These are phyloP conservation scores for Grosmannia clavigera DNA, from an alignment of 2,329 filamentous ascomycete genomes.

Conservation along the genomic window DNA sequence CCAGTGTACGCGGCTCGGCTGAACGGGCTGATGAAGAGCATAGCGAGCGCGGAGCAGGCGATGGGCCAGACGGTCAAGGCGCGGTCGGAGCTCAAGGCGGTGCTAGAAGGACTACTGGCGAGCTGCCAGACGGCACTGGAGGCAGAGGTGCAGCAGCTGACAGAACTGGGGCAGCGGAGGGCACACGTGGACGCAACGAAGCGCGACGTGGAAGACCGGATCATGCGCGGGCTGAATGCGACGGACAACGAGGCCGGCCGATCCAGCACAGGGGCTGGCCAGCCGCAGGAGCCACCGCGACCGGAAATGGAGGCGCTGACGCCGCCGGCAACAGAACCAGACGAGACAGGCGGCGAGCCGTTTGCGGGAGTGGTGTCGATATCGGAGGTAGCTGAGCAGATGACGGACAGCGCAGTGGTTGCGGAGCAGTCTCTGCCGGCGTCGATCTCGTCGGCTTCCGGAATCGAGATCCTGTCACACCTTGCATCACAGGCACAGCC, in stretches of 20 bases:
- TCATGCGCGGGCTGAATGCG: constrained; percentile 69
- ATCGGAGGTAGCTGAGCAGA: not conserved
- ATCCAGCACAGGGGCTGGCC: constrained; percentile 32
- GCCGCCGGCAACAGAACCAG: constrained; percentile 6
- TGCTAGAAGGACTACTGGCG: constrained; percentile 70
- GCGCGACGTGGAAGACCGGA: constrained; percentile 77
- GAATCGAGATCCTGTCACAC: constrained; percentile 27
- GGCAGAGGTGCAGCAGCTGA: constrained; percentile 54
- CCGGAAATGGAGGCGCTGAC: constrained; percentile 60
- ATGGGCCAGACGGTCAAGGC: constrained; percentile 84
- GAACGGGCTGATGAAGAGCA: constrained; percentile 75
- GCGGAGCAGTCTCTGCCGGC: not conserved
- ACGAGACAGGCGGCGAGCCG: not conserved
- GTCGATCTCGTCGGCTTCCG: constrained; percentile 16
- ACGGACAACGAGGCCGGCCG: constrained; percentile 30
- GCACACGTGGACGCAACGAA: constrained; percentile 68
- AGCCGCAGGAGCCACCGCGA: constrained; percentile 48
- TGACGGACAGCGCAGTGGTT: not conserved
- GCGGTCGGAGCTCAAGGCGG: constrained; percentile 62
- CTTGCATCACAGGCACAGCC: constrained; percentile 32
- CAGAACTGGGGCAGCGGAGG: constrained; percentile 54
- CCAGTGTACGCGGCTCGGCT: constrained; percentile 87
- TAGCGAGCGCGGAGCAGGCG: constrained; percentile 79
- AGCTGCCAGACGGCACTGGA: constrained; percentile 57
- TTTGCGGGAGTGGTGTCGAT: not conserved